A percentile compares a stretch with the other conserved stretches of the same genome.
phyloP scores from a whole-genome alignment of 2,329 filamentous ascomycete genomes.

The Phaeomoniella chlamydospora region DNA sequence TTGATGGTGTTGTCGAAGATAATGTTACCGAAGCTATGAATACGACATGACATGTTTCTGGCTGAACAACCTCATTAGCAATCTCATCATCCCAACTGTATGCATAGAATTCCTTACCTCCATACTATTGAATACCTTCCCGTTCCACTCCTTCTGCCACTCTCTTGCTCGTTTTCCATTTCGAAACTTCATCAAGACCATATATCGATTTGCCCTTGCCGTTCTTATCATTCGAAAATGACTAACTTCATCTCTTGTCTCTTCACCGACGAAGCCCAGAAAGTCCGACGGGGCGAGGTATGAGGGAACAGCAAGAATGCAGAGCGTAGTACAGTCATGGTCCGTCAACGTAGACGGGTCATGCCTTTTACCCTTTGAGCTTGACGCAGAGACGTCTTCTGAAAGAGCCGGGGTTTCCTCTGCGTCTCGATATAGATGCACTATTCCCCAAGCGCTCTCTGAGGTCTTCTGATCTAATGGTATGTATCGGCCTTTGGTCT shows the following conservation, averaged over 20 bases:
- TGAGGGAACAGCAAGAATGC: constrained; percentile 85
- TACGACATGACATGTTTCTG: constrained; percentile 87
- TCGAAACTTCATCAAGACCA: constrained; percentile 90
- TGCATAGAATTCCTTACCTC: constrained; percentile 51
- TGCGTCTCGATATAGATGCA: constrained; percentile 82
- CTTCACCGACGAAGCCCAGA: constrained; percentile 78
- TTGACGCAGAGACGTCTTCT: constrained; percentile 26
- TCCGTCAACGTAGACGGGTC: constrained; percentile 17
- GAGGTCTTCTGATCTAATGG: constrained; percentile 57
- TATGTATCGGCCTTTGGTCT: constrained; percentile 70
- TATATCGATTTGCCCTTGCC: constrained; percentile 74
- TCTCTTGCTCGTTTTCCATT: constrained; percentile 56
- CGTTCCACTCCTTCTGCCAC: constrained; percentile 82
- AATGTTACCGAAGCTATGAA: constrained; percentile 90
- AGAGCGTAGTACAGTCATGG: constrained; percentile 73
- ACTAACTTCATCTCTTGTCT: constrained; percentile 71
- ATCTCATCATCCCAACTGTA: constrained; percentile 1
- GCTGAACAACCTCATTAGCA: constrained; percentile 35
- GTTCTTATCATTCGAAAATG: constrained; percentile 94
- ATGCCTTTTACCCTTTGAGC: constrained; percentile 9
- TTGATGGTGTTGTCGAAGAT: constrained; percentile 42
- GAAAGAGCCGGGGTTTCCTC: constrained; percentile 55
- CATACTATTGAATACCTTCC: constrained; percentile 82
- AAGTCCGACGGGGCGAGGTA: constrained; percentile 89
- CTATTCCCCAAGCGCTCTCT: constrained; percentile 78